Base-by-base conservation (phyloP, 1,284 basidiomycete species). In the Melampsora occidentalis region DNA sequence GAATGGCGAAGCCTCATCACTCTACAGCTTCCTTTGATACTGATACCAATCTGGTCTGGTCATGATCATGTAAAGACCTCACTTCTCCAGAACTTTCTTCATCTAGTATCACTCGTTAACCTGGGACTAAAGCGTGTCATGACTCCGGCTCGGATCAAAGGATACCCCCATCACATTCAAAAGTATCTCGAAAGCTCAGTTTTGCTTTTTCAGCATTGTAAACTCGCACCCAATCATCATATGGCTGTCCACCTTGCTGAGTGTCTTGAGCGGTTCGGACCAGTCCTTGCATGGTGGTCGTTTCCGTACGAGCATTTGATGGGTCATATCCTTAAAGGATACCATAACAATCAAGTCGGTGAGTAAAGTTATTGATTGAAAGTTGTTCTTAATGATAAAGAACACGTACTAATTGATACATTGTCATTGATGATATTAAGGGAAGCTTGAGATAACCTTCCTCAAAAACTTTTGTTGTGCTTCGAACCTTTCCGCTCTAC, bases 1-100 rank as follows among this genome's bases (percentile, higher is more conserved):
- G 35, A 39, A 75, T n/a, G 65, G 71, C 35, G 63, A 59, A 75
- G 42, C 33, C 33, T 75, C 1, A 59, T 75, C 22, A 61, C 71
- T 22, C 10, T 70, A 2, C 53, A 59, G 39, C 28, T 76, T 6
- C 67, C 73, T 7, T 35, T 62, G 10, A 57, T 73, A 12, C 12
- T 73, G 48, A 48, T 62, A 39, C 48, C 35, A 2, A 39, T 51
- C 7, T 75, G 71, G 71, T 25, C 20, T 3, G 22, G 46, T 42
- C 9, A 2, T 18, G 10, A 35, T 61, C 71, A 46, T 14, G 48
- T 10, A 1, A 33, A 39, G 14, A 35, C 20, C 6, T 75, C 64
- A 2, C 51, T 76, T 18, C 42, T 76, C 4, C 57, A 69, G 14
- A 76, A 76, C 20, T 68, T 75, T 49, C 18, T 33, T 2, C 67